Conservation (phyloP, 2,329 filamentous ascomycete genomes). For the Pseudogymnoascus sp. region DNA sequence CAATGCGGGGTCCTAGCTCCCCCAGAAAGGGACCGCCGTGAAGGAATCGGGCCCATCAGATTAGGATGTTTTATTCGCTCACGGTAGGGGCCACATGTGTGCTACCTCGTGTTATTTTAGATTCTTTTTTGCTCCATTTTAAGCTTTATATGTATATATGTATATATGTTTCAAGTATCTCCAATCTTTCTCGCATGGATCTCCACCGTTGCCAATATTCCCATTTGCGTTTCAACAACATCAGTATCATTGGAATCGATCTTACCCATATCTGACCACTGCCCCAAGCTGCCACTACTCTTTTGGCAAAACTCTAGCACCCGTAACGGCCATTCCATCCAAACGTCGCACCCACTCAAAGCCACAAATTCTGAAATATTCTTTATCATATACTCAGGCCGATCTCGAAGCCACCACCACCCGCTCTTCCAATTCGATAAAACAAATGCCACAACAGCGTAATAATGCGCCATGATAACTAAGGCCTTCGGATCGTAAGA, state of each 20-base stretch:
- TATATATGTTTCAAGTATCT: too few species aligned
- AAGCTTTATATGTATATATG: too few species aligned
- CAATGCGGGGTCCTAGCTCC: too few species aligned
- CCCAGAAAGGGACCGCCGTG: neutral
- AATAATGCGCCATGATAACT: constrained; percentile 18
- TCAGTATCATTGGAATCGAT: neutral
- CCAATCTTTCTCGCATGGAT: neutral
- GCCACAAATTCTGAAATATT: constrained; percentile 15
- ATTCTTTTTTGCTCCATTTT: too few species aligned
- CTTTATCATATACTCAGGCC: constrained; percentile 18
- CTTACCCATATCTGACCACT: neutral
- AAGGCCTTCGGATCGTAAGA: constrained; percentile 16
- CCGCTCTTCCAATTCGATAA: constrained; percentile 12
- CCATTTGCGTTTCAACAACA: neutral
- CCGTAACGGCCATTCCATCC: constrained; percentile 18
- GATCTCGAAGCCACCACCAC: constrained; percentile 20
- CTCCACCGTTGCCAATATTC: neutral
- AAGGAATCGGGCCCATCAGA: neutral
- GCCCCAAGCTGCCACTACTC: neutral
- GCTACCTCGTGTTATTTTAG: too few species aligned
- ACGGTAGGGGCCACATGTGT: neutral
- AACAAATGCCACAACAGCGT: constrained; percentile 16
- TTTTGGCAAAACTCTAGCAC: neutral
- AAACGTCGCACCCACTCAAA: constrained; percentile 11
- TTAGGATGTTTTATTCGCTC: neutral